Evolutionary conservation across 2,329 filamentous ascomycete genomes (phyloP).

Genomic region (Pseudocercospora fuligena): DNA sequence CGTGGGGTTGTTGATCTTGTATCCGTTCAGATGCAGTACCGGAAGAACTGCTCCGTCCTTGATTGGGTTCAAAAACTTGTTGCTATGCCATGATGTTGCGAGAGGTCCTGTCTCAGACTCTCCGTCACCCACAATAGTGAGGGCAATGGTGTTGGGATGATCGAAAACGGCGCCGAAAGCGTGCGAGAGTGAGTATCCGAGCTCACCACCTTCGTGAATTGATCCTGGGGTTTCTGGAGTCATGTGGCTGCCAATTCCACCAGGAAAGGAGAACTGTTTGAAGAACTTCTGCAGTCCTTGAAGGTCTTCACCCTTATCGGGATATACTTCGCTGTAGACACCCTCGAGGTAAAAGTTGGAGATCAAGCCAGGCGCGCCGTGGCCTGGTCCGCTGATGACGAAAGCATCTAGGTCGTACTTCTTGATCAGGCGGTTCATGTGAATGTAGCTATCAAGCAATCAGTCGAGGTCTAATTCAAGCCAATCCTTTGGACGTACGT

Average conservation of each 20-base stretch:
- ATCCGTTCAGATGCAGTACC: constrained; percentile 78
- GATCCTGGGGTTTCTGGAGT: constrained; percentile 72
- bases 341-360: constrained; percentile 79
- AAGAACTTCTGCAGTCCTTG: constrained; percentile 76
- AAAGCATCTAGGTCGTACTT: constrained; percentile 73
- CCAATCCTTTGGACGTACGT: constrained; percentile 47
- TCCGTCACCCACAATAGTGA: constrained; percentile 80
- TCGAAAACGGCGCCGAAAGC: constrained; percentile 79
- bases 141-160: constrained; percentile 72
- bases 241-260: constrained; percentile 76
- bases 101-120: constrained; percentile 81
- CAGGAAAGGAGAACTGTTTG: constrained; percentile 82
- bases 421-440: constrained; percentile 81
- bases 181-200: constrained; percentile 81
- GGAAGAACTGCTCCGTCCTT: constrained; percentile 78
- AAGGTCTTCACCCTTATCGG: constrained; percentile 70
- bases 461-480: background rate
- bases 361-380: constrained; percentile 76
- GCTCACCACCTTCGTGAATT: constrained; percentile 75
- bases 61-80: constrained; percentile 80
- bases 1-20: constrained; percentile 84
- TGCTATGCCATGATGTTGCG: constrained; percentile 81
- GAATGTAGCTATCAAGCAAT: constrained; percentile 61
- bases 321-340: constrained; percentile 77
- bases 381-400: constrained; percentile 77